These are phyloP conservation scores for Rhizopus stolonifer DNA, from an alignment of 371 early-diverging fungal species.

Conservation along the genomic window DNA sequence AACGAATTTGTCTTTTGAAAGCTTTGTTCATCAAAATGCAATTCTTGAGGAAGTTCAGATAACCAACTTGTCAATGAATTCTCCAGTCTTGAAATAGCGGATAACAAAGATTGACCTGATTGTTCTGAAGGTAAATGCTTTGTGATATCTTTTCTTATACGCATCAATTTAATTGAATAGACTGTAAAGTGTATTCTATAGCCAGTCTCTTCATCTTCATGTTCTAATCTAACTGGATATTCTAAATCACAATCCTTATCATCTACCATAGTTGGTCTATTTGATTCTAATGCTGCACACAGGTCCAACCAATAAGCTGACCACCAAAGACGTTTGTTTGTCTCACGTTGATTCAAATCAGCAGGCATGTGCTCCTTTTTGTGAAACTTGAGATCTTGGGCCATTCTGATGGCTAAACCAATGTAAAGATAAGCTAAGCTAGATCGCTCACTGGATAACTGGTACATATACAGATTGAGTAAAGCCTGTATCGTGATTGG, in stretches of 20 bases:
- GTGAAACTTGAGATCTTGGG: constrained; percentile 63
- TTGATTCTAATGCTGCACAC: constrained; percentile 48
- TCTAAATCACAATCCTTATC: constrained; percentile 63
- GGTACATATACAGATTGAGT: constrained; percentile 64
- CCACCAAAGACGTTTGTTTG: constrained; percentile 65
- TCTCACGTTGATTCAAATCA: constrained; percentile 52
- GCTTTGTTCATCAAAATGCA: constrained; percentile 23
- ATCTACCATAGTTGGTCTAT: constrained; percentile 58
- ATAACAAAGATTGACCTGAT: constrained; percentile 44
- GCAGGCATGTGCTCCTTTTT: constrained; percentile 50
- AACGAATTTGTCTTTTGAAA: constrained; percentile 41
- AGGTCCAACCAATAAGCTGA: constrained; percentile 62
- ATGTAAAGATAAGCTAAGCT: constrained; percentile 59
- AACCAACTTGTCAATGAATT: constrained; percentile 55
- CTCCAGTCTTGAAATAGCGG: constrained; percentile 54
- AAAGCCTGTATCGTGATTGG: constrained; percentile 59
- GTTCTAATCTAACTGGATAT: constrained; percentile 47
- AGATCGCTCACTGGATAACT: constrained; percentile 56
- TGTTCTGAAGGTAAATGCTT: constrained; percentile 49
- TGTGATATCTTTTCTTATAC: constrained; percentile 58
- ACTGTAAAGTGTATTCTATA: constrained; percentile 48
- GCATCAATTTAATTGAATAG: constrained; percentile 54
- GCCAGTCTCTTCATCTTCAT: constrained; percentile 49
- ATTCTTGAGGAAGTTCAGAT: constrained; percentile 41
- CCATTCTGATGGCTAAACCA: constrained; percentile 65